phyloP scores from a whole-genome alignment of 306 rosid genomes.

The Cicer yamashitae region DNA sequence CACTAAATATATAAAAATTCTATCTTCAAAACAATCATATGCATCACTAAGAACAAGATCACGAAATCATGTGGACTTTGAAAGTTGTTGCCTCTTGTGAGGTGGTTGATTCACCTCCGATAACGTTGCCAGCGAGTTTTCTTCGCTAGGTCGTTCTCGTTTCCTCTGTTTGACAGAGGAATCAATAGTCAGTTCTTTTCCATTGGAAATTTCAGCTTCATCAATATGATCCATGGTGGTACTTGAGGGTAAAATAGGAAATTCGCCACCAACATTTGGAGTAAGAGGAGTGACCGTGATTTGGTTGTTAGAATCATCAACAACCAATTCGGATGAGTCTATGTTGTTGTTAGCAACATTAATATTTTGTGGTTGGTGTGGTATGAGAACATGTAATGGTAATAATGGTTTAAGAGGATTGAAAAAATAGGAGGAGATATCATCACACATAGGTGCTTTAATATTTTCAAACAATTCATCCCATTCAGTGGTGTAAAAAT shows the following conservation, averaged over 20 bases:
- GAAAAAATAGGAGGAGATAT: not conserved
- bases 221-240: not conserved
- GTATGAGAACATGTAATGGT: not conserved
- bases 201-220: not conserved
- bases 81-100: not conserved
- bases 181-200: not conserved
- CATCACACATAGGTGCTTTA: not conserved
- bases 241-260: too few relatives aligned
- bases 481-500: not conserved
- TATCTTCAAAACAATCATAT: not conserved
- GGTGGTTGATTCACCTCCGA: not conserved
- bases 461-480: not conserved
- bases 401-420: not conserved
- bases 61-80: not conserved
- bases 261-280: not conserved
- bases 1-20: not conserved
- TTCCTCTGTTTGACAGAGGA: not conserved
- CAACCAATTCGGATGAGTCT: not conserved
- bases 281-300: not conserved
- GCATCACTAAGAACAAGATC: not conserved
- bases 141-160: not conserved
- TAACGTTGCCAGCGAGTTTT: not conserved
- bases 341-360: not conserved
- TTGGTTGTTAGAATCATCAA: not conserved
- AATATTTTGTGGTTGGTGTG: not conserved